Evolutionary conservation across 805 yeast genomes (phyloP).

Genomic region (Wickerhamiella galacta): DNA sequence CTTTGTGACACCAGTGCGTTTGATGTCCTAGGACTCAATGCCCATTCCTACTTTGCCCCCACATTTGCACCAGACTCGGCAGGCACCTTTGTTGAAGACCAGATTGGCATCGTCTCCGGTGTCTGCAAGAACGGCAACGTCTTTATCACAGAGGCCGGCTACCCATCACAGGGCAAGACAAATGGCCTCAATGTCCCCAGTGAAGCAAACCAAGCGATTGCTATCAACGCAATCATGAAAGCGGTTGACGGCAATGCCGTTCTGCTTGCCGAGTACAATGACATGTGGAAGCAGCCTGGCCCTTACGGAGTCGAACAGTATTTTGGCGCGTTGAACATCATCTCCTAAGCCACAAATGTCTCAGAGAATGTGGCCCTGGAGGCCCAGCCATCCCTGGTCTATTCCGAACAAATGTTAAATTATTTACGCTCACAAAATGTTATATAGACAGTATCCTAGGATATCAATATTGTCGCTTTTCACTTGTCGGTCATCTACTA

Average conservation of each 20-base stretch:
- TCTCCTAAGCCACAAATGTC: constrained; percentile 9
- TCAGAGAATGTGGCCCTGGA: no score
- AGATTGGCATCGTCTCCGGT: constrained; percentile 35
- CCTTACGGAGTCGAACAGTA: constrained; percentile 71
- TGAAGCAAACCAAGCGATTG: constrained; percentile 49
- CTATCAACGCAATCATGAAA: constrained; percentile 46
- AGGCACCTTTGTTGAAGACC: constrained; percentile 53
- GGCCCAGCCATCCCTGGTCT: no score
- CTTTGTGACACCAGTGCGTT: constrained; percentile 48
- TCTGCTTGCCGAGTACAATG: constrained; percentile 65
- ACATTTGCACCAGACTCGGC: constrained; percentile 45
- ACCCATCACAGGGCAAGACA: constrained; percentile 56
- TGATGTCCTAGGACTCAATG: constrained; percentile 73
- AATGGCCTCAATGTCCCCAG: constrained; percentile 66
- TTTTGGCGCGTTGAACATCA: constrained; percentile 38
- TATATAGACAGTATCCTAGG: background rate
- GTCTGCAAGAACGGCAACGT: constrained; percentile 41
- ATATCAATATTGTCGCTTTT: constrained; percentile 2
- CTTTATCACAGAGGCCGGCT: constrained; percentile 73
- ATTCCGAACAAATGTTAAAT: no score
- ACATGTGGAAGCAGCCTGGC: constrained; percentile 79
- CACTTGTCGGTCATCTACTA: constrained; percentile 1
- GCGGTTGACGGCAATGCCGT: constrained; percentile 37
- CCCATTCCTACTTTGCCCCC: constrained; percentile 68
- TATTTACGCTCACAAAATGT: constrained; percentile 1